Conservation (phyloP, 2,329 filamentous ascomycete genomes). For the Trichoderma sp. region DNA sequence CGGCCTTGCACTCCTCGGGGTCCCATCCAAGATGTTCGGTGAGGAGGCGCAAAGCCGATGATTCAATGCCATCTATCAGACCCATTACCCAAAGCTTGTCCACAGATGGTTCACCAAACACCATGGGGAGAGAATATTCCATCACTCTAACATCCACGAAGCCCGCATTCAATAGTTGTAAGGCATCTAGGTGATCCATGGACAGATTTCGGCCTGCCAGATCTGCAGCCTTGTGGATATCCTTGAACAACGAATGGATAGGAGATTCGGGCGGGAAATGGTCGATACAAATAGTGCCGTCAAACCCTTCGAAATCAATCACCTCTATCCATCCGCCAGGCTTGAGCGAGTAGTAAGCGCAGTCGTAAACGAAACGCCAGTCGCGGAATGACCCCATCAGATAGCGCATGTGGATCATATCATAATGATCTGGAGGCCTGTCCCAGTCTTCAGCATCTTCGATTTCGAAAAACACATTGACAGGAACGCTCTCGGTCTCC, state of each 20-base stretch:
- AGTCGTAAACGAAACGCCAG: slow-evolving; percentile 54
- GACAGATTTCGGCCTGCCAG: slow-evolving; percentile 47
- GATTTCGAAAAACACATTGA: slow-evolving; percentile 59
- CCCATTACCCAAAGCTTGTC: slow-evolving; percentile 55
- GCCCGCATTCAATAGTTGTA: slow-evolving; percentile 46
- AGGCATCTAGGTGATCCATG: slow-evolving; percentile 45
- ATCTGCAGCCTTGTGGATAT: slow-evolving; percentile 44
- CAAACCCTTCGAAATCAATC: slow-evolving; percentile 52
- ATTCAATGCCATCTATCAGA: slow-evolving; percentile 51
- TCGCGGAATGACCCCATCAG: slow-evolving; percentile 56
- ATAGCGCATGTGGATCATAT: slow-evolving; percentile 56
- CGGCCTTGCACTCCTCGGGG: slow-evolving; percentile 45
- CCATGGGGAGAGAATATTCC: slow-evolving; percentile 50
- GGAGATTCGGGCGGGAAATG: slow-evolving; percentile 45
- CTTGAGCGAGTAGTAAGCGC: slow-evolving; percentile 52
- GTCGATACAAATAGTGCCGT: slow-evolving; percentile 34
- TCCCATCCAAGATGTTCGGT: slow-evolving; percentile 55
- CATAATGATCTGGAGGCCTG: slow-evolving; percentile 49
- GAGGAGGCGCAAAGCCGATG: slow-evolving; percentile 48
- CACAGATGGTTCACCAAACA: slow-evolving; percentile 43
- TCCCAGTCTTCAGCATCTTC: slow-evolving; percentile 62
- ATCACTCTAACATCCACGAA: slow-evolving; percentile 51
- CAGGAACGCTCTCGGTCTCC: slow-evolving; percentile 54
- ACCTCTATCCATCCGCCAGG: slow-evolving; percentile 59
- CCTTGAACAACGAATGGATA: slow-evolving; percentile 42